Evolutionary conservation across 805 yeast genomes (phyloP).

Genomic region (Pichia gijzeniarum): DNA sequence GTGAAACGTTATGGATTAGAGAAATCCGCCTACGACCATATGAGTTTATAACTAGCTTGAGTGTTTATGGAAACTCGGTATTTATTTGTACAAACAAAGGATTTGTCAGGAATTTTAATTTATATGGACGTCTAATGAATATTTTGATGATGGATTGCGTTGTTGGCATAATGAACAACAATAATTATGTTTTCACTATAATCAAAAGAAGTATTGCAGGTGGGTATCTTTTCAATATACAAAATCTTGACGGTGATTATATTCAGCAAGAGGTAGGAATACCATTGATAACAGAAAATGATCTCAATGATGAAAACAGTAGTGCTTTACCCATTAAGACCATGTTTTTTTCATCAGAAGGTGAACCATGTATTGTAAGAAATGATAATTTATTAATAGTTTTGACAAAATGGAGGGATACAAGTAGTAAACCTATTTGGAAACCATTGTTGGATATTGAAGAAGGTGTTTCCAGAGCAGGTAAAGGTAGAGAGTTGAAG

Average conservation of each 20-base stretch:
- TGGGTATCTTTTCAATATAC: slow-evolving; percentile 23
- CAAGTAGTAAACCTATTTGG: slow-evolving; percentile 70
- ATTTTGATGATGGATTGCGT: slow-evolving; percentile 70
- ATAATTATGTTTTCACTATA: slow-evolving; percentile 49
- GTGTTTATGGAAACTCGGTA: slow-evolving; percentile 55
- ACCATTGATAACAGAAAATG: slow-evolving; percentile 29
- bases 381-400: slow-evolving; percentile 64
- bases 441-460: slow-evolving; percentile 68
- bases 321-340: slow-evolving; percentile 39
- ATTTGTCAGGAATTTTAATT: slow-evolving; percentile 60
- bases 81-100: slow-evolving; percentile 75
- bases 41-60: slow-evolving; percentile 62
- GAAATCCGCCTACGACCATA: slow-evolving; percentile 31
- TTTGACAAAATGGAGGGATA: slow-evolving; percentile 70
- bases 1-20: slow-evolving; percentile 73
- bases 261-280: slow-evolving; percentile 39
- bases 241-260: slow-evolving; percentile 33
- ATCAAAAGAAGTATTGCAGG: slow-evolving; percentile 10
- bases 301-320: neutral
- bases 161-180: slow-evolving; percentile 61
- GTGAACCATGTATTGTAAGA: slow-evolving; percentile 90
- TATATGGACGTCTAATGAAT: slow-evolving; percentile 65
- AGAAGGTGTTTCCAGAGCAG: slow-evolving; percentile 43
- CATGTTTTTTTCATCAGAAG: slow-evolving; percentile 78
- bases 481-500: slow-evolving; percentile 53